Percentiles rank a stretch among this genome's conserved stretches.
phyloP scores from a whole-genome alignment of 2,329 filamentous ascomycete genomes.

The Colletotrichum sp. region DNA sequence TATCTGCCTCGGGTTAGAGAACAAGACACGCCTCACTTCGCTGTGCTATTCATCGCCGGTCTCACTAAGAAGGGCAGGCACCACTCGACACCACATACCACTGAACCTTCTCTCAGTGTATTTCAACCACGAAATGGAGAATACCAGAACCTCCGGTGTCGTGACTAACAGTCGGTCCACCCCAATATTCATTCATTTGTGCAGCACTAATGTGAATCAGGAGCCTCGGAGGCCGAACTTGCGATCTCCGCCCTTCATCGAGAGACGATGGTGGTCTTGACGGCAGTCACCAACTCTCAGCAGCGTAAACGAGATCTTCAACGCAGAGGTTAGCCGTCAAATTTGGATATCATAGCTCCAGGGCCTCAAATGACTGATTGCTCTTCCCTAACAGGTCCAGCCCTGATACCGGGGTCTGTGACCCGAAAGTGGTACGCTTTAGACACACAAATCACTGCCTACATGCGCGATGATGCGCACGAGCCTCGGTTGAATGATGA shows the following conservation, averaged over 20 bases:
- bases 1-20: no score
- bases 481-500: not conserved
- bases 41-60: not conserved
- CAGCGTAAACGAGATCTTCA: not conserved
- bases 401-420: not conserved
- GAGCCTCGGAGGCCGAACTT: not conserved
- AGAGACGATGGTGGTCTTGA: not conserved
- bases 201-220: not conserved
- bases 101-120: not conserved
- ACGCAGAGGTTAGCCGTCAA: not conserved
- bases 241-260: not conserved
- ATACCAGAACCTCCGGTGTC: not conserved
- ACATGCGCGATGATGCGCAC: not conserved
- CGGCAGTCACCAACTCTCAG: not conserved
- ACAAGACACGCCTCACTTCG: not conserved
- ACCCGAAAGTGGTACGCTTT: not conserved
- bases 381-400: not conserved
- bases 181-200: not conserved
- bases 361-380: not conserved
- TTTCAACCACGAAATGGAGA: not conserved
- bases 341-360: not conserved
- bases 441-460: not conserved
- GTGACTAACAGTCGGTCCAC: not conserved
- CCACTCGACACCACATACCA: not conserved
- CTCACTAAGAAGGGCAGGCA: not conserved